A percentile compares a stretch with the other conserved stretches of the same genome.
Conservation (phyloP, 2,329 filamentous ascomycete genomes). For the Talaromyces amestolkiae region DNA sequence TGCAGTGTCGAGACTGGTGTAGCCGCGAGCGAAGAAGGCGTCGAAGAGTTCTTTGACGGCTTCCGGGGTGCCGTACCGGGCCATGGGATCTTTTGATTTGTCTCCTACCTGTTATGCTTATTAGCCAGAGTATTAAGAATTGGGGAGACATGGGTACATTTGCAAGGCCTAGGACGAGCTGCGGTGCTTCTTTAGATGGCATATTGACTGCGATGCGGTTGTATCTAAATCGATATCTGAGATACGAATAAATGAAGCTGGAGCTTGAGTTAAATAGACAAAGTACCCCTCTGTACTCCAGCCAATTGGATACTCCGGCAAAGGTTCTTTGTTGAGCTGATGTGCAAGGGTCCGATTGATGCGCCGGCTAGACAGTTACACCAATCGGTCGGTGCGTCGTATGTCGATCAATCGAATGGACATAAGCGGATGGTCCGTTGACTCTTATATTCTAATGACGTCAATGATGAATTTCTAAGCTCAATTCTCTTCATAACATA, state of each 20-base stretch:
- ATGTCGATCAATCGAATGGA: not conserved
- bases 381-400: not conserved
- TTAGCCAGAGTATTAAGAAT: not conserved
- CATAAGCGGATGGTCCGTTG: not conserved
- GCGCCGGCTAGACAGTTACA: not conserved
- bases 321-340: not conserved
- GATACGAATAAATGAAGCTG: not conserved
- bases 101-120: not conserved
- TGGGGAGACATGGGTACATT: not conserved
- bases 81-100: conserved; percentile 2
- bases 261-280: not conserved
- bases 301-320: not conserved
- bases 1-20: conserved; percentile 4
- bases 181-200: not conserved
- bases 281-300: not conserved
- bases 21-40: not conserved
- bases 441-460: not conserved
- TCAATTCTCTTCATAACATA: not conserved
- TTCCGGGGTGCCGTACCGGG: not conserved
- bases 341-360: not conserved
- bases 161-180: not conserved
- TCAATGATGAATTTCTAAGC: not conserved
- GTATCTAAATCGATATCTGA: not conserved
- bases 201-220: not conserved
- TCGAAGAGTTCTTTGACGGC: not conserved